These are phyloP conservation scores for Nannizzia gypsea DNA, from an alignment of 2,329 filamentous ascomycete species.

Conservation along the genomic window DNA sequence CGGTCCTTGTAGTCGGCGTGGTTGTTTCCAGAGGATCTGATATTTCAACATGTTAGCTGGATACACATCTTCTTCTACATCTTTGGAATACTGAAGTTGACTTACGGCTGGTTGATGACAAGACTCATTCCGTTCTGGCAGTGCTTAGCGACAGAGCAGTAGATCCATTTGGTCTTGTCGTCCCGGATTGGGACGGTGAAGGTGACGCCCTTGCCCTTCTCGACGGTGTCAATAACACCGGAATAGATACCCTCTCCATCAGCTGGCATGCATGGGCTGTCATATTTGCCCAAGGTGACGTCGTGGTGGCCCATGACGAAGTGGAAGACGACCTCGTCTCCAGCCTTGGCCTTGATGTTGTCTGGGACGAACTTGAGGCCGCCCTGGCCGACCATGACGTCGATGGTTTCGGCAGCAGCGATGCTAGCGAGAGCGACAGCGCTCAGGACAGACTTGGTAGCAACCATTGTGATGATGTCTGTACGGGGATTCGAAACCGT, in stretches of 20 bases:
- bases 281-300: conserved; percentile 7
- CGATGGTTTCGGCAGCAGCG: conserved; percentile 7
- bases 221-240: conserved; percentile 10
- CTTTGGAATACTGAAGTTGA: background rate
- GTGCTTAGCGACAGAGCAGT: conserved; percentile 40
- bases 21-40: conserved; percentile 7
- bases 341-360: conserved; percentile 6
- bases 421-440: conserved; percentile 1
- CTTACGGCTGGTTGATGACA: conserved; percentile 39
- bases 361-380: conserved; percentile 8
- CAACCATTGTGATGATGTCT: background rate
- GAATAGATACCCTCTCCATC: conserved; percentile 10
- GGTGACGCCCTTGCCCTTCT: conserved; percentile 7
- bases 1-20: conserved; percentile 7
- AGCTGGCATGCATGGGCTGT: conserved; percentile 7
- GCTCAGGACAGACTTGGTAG: conserved; percentile 1
- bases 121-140: conserved; percentile 42
- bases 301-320: conserved; percentile 11
- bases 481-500: background rate
- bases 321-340: conserved; percentile 12
- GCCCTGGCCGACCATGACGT: conserved; percentile 10
- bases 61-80: background rate
- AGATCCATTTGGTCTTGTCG: conserved; percentile 39
- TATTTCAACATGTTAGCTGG: background rate
- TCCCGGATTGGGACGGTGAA: conserved; percentile 39